Base-by-base conservation (phyloP, 371 early-diverging fungal genomes). In the Capillidium heterosporum region DNA sequence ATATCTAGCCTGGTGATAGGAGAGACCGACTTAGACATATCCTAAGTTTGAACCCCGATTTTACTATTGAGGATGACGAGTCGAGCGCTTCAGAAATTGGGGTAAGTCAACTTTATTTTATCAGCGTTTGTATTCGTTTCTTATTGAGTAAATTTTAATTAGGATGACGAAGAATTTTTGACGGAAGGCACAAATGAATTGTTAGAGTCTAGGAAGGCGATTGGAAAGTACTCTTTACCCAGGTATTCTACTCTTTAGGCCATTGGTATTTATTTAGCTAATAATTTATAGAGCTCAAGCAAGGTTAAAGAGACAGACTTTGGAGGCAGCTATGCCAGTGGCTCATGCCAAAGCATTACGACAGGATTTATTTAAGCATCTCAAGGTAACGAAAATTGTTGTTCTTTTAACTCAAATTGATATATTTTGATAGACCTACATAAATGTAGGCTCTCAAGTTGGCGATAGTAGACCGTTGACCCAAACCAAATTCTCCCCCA, bases 391-490 rank as follows among this genome's bases (percentile, higher is more conserved):
- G 19, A 39, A 50, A 32, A 26, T 5, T 8, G 19, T 28, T 39
- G n/a, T 44, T 47, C n/a, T 5, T 27, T 32, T 13, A 28, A 31
- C 28, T 10, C 19, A 15, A 29, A 32, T 49, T 56, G 19, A 40
- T 57, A 56, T 29, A 21, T 4, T 32, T n/a, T 29, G 65, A 3
- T 63, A 83, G 77, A 66, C 68, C 11, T 89, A 82, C 60, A 70
- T 78, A 24, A 82, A 80, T 40, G 77, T 77, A 59, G 74, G 82
- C 19, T 89, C 92, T 17, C 92, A 94, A 62, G 76, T 91, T 43
- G 91, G 87, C 10, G 95, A 94, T 61, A 84, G 84, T n/a, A 78
- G 95, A 41, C 91, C 94, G 7, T 67, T 90, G 11, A 71, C 88
- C 23, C 83, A 78, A 61, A 79, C 80, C 56, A 58, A 73, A 0